phyloP scores from a whole-genome alignment of 2,329 filamentous ascomycete species.

The Westerdykella aurantiaca region DNA sequence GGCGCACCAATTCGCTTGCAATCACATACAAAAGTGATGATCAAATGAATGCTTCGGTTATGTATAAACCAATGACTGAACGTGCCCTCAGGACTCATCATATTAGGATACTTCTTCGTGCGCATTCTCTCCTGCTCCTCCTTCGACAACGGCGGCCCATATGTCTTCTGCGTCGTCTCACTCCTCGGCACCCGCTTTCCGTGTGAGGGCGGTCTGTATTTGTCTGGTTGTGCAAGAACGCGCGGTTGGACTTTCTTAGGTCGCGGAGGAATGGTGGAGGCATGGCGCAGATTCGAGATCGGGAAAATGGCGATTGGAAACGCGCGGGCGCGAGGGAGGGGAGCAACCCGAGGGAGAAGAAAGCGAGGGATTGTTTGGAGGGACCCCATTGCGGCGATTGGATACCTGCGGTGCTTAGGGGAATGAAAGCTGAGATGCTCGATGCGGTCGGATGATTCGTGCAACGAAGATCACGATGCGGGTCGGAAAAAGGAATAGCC shows the following conservation, averaged over 20 bases:
- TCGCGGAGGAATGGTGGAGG: slow-evolving; percentile 17
- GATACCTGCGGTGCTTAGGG: neutral
- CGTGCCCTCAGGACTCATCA: slow-evolving; percentile 78
- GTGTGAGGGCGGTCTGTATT: slow-evolving; percentile 90
- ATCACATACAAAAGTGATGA: slow-evolving; percentile 71
- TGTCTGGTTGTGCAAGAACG: slow-evolving; percentile 71
- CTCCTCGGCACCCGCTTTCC: slow-evolving; percentile 59
- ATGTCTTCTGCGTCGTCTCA: slow-evolving; percentile 57
- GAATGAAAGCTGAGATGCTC: neutral
- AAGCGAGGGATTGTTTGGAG: slow-evolving; percentile 32
- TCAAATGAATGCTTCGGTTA: slow-evolving; percentile 68
- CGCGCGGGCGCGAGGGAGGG: slow-evolving; percentile 14
- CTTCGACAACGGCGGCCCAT: slow-evolving; percentile 64
- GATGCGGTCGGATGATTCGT: no score
- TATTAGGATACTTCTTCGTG: slow-evolving; percentile 72
- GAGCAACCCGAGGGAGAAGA: slow-evolving; percentile 25
- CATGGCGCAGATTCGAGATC: slow-evolving; percentile 23
- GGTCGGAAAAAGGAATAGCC: no score
- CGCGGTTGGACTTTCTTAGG: slow-evolving; percentile 50
- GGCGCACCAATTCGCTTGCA: no score
- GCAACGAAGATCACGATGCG: no score
- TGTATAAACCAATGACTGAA: slow-evolving; percentile 82
- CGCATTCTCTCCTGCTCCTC: slow-evolving; percentile 62
- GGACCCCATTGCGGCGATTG: slow-evolving; percentile 23
- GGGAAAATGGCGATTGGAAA: slow-evolving; percentile 10